A percentile compares a stretch with the other conserved stretches of the same genome.
Conservation (phyloP, 129 eudicot genomes). For the Arctium lappa region DNA sequence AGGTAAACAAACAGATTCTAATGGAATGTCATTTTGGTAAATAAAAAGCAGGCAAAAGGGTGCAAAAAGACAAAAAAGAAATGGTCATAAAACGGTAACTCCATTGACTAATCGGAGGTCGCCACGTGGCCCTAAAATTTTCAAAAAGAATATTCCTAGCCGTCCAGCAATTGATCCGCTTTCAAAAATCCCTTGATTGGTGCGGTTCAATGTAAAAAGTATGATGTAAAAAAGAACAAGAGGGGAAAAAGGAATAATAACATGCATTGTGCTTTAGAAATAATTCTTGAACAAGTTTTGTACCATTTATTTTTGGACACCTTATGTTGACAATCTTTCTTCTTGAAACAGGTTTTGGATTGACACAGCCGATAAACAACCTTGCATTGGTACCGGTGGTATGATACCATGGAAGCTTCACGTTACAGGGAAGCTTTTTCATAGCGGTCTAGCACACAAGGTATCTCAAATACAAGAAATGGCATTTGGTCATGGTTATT, state of each 20-base stretch:
- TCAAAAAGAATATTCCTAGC: too few species aligned
- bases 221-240: too few species aligned
- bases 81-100: neutral
- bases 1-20: too few species aligned
- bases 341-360: slow-evolving; percentile 72
- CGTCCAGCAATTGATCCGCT: too few species aligned
- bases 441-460: slow-evolving; percentile 94
- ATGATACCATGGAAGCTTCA: slow-evolving; percentile 90
- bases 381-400: slow-evolving; percentile 99
- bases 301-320: neutral
- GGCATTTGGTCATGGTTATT: neutral
- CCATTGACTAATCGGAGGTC: neutral
- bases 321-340: neutral
- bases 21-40: neutral
- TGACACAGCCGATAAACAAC: slow-evolving; percentile 97
- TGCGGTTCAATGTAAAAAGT: too few species aligned
- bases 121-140: neutral
- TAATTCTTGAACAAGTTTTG: neutral
- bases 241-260: neutral
- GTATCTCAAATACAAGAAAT: slow-evolving; percentile 27
- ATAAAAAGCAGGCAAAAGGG: neutral
- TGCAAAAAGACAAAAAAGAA: neutral
- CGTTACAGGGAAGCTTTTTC: slow-evolving; percentile 86
- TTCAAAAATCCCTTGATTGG: too few species aligned
- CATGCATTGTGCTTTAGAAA: neutral